Base-by-base conservation (phyloP, 768 basidiomycete species). In the Suillus tomentosus region DNA sequence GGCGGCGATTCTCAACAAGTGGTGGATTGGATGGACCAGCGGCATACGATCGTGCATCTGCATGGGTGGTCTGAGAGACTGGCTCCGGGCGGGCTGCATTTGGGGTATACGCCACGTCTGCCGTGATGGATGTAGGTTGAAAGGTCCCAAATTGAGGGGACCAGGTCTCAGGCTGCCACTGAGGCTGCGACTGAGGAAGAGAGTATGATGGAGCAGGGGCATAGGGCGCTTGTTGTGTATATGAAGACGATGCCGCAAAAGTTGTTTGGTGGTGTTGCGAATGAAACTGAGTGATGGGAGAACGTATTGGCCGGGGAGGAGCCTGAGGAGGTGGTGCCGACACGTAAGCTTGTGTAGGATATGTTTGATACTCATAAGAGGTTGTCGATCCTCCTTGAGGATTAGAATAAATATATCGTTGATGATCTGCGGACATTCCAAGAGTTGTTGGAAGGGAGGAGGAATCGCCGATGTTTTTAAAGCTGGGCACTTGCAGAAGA, bases 371-470 rank as follows among this genome's bases (percentile, higher is more conserved):
- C 66, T 83, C 84, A 71, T 89, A 88, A 64, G 78, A 75, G 39
- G 75, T 68, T 62, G 53, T 54, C 11, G 78, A 78, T 43, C 76
- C 72, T 40, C 78, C 78, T 22, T 79, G 80, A 60, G 82, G 78
- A 64, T 80, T 76, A 61, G 81, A 80, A 72, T 89, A 88, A 73
- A 86, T 78, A 70, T 86, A 86, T 64, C 83, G 79, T 60, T 80
- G 78, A 74, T 58, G 53, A 5, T 85, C 84, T 50, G 84, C 76
- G 43, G 84, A 79, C 83, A 82, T 83, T 67, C 65, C 51, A 57
- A 36, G 39, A 61, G 67, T 22, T 56, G 64, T 51, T 64, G 67
- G 67, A 66, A 54, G 61, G 64, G 66, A 65, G 66, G 68, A 65
- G 65, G 63, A 62, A 62, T 27, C 43, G 66, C 71, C 64, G 76